Conservation (phyloP, 140 eudicot species). For the Oenanthe javanica region DNA sequence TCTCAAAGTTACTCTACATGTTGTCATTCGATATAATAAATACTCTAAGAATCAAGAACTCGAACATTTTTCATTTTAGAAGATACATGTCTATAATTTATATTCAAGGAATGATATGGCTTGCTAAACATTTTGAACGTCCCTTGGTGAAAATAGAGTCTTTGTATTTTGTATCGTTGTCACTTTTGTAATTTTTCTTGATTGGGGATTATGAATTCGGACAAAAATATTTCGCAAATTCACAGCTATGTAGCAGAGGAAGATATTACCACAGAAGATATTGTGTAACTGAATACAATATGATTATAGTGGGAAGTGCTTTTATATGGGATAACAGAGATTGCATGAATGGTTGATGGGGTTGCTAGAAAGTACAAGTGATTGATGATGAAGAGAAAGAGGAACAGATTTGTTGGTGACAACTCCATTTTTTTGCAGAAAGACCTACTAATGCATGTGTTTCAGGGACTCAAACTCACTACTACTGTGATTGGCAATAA, state of each 20-base stretch:
- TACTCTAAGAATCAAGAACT: neutral
- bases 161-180: too few relatives aligned
- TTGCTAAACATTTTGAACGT: neutral
- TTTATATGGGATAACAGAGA: slow-evolving; percentile 34
- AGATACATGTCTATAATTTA: too few relatives aligned
- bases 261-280: neutral
- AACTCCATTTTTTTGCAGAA: slow-evolving; percentile 23
- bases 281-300: neutral
- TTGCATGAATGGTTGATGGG: slow-evolving; percentile 13
- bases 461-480: neutral
- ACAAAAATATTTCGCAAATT: neutral
- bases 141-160: too few relatives aligned
- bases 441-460: neutral
- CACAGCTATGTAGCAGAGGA: neutral
- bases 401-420: slow-evolving; percentile 18
- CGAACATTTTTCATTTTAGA: neutral
- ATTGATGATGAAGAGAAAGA: slow-evolving; percentile 26
- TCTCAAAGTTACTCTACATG: too few relatives aligned
- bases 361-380: slow-evolving; percentile 13
- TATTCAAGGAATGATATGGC: neutral
- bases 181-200: neutral
- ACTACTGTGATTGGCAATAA: neutral
- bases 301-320: slow-evolving; percentile 50
- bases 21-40: neutral
- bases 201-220: neutral